Evolutionary conservation across 2,329 filamentous ascomycete species (phyloP).

Genomic region (Sclerotinia glacialis): DNA sequence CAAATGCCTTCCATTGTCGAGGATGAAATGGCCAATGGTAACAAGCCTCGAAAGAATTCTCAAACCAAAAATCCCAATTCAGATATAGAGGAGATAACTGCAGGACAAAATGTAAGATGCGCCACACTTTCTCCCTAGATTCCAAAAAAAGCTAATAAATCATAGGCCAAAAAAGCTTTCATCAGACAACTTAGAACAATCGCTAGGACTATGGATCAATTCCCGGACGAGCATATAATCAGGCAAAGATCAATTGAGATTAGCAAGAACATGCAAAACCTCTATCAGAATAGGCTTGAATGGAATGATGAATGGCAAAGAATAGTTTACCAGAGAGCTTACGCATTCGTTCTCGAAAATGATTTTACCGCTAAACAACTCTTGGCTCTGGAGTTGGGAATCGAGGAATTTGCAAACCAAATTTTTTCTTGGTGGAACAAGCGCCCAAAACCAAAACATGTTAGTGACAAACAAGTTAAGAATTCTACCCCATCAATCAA

Average conservation of each 20-base stretch:
- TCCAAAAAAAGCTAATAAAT: neutral
- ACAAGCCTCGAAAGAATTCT: neutral
- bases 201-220: neutral
- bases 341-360: neutral
- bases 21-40: slow-evolving; percentile 1
- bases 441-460: neutral
- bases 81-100: neutral
- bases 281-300: neutral
- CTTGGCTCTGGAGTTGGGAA: neutral
- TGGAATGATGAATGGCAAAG: neutral
- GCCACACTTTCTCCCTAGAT: neutral
- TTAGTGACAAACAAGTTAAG: neutral
- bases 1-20: neutral
- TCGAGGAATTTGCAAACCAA: neutral
- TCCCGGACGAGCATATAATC: neutral
- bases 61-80: neutral
- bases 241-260: neutral
- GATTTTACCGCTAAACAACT: neutral
- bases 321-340: neutral
- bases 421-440: neutral
- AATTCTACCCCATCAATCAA: neutral
- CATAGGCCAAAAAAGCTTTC: neutral
- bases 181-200: neutral
- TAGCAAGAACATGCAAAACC: neutral
- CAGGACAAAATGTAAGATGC: neutral